These are phyloP conservation scores for Pyrenula massariospora DNA, from an alignment of 495 filamentous ascomycete species.

Conservation along the genomic window DNA sequence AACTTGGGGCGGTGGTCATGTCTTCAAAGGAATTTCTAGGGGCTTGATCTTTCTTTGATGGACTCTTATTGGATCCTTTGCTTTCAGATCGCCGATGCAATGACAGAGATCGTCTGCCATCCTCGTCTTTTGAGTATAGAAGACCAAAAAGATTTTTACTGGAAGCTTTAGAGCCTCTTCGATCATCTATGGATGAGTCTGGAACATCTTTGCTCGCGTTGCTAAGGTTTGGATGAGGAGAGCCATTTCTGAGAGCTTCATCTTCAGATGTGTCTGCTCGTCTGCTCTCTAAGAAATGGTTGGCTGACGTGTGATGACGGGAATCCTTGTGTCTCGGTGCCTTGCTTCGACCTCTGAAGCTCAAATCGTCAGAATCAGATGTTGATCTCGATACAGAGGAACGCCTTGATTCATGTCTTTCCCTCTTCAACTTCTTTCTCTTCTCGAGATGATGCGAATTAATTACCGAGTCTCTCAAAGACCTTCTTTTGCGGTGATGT, in stretches of 20 bases:
- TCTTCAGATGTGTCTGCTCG: neutral
- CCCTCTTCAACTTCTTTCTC: neutral
- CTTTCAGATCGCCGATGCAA: neutral
- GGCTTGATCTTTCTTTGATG: conserved; percentile 9
- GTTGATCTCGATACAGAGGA: neutral
- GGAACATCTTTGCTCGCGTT: neutral
- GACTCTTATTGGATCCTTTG: neutral
- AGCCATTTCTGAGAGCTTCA: neutral
- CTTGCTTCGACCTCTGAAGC: neutral
- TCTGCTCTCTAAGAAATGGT: neutral
- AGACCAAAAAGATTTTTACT: neutral
- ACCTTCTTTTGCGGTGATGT: neutral
- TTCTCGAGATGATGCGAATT: neutral
- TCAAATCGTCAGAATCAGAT: neutral
- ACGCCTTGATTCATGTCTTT: neutral
- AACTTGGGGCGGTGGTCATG: conserved; percentile 32
- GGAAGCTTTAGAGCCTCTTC: neutral
- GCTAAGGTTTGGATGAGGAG: neutral
- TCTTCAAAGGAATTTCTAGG: conserved; percentile 33
- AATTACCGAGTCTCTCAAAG: neutral
- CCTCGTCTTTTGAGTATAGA: neutral
- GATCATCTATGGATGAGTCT: neutral
- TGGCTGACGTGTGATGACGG: neutral
- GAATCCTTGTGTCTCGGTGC: neutral
- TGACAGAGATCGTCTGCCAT: neutral